Percentiles rank a stretch among this genome's conserved stretches.
Evolutionary conservation across 2,329 filamentous ascomycete species (phyloP).

Genomic region (Claviceps sp.): DNA sequence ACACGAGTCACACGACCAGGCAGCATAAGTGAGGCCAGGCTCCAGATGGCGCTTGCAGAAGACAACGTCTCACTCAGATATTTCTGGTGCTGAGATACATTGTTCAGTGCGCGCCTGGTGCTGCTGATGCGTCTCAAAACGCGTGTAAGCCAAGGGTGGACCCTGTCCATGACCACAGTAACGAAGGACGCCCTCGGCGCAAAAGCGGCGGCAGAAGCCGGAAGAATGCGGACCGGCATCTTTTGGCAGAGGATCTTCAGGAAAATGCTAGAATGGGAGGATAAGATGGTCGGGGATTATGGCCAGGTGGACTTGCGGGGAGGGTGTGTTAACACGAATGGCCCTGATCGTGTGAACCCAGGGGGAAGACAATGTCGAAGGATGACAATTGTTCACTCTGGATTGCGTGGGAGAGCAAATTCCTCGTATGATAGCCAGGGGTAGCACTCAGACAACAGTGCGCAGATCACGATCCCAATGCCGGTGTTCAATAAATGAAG

Average conservation of each 20-base stretch:
- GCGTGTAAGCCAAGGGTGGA: constrained; percentile 93
- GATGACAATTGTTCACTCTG: too few species aligned
- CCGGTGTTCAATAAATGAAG: too few species aligned
- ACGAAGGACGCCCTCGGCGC: constrained; percentile 80
- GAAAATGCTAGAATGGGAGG: too few species aligned
- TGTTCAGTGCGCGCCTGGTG: constrained; percentile 94
- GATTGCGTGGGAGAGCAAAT: too few species aligned
- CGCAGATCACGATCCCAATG: too few species aligned
- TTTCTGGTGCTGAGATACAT: constrained; percentile 85
- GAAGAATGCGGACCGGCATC: constrained; percentile 90
- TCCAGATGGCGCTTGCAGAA: constrained; percentile 85
- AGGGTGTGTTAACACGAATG: too few species aligned
- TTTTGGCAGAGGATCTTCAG: constrained; percentile 4
- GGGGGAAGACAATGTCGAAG: too few species aligned
- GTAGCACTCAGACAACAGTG: too few species aligned
- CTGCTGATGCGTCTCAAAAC: constrained; percentile 94
- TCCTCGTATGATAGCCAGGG: too few species aligned
- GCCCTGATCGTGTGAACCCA: too few species aligned
- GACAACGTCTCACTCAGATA: constrained; percentile 93
- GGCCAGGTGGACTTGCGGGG: too few species aligned
- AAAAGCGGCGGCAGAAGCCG: constrained; percentile 91
- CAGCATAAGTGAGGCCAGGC: constrained; percentile 81
- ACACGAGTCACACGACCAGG: constrained; percentile 54
- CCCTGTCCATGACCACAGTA: constrained; percentile 87
- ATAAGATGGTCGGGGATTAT: too few species aligned